Evolutionary conservation across 2,329 filamentous ascomycete species (phyloP).

Genomic region (Magnaporthiopsis poae): DNA sequence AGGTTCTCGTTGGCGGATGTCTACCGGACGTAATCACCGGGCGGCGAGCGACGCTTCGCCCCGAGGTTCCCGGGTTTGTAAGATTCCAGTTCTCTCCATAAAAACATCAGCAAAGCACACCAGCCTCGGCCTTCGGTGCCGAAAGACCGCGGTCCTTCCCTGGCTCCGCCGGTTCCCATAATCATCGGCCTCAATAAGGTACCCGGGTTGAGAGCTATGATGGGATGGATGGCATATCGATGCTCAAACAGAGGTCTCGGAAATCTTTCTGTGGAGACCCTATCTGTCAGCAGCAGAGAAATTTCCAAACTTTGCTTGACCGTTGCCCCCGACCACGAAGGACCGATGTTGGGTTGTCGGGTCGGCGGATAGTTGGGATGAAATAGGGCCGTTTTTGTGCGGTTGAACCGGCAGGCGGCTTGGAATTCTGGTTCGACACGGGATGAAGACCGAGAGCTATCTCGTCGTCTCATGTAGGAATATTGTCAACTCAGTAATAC

Average conservation of each 20-base stretch:
- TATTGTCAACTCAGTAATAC: no score
- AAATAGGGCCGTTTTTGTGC: neutral
- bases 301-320: neutral
- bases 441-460: no score
- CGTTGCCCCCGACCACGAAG: neutral
- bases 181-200: neutral
- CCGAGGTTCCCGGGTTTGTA: neutral
- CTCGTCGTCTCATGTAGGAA: no score
- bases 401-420: neutral
- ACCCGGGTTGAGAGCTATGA: neutral
- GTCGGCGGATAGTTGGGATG: neutral
- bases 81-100: neutral
- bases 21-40: neutral
- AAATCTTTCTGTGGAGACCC: neutral
- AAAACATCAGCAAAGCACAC: neutral
- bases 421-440: neutral
- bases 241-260: no score
- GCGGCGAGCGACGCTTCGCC: neutral
- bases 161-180: neutral
- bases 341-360: neutral
- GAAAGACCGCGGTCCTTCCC: neutral
- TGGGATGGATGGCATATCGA: neutral
- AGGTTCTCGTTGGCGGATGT: no score
- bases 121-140: neutral
- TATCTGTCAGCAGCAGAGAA: neutral